Evolutionary conservation across 1,284 basidiomycete species (phyloP).

Genomic region (Ceratobasidium sp.): DNA sequence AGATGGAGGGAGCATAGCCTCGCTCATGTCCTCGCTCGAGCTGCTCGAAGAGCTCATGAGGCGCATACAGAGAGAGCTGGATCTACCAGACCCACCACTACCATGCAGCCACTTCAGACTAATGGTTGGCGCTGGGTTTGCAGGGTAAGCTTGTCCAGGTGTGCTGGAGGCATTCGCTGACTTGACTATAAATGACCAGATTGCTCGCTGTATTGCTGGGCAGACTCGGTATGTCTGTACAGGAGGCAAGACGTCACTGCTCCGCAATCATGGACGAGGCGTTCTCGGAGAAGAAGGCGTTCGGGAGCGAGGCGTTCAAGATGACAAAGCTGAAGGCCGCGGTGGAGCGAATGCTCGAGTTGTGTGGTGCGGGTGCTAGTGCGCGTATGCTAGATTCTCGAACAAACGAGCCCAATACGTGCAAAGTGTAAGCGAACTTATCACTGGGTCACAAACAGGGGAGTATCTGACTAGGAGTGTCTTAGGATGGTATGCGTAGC

Average conservation of each 20-base stretch:
- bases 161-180: neutral
- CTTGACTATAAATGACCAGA: neutral
- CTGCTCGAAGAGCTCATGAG: neutral
- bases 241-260: neutral
- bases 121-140: slow-evolving; percentile 3
- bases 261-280: neutral
- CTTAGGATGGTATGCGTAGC: neutral
- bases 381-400: neutral
- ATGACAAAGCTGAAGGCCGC: neutral
- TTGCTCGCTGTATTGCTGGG: neutral
- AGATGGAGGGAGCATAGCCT: neutral
- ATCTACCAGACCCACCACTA: neutral
- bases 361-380: neutral
- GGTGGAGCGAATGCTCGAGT: neutral
- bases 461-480: neutral
- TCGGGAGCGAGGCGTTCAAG: neutral
- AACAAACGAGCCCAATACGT: neutral
- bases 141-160: neutral
- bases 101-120: slow-evolving; percentile 1
- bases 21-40: neutral
- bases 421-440: slow-evolving; percentile 20
- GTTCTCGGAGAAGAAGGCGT: slow-evolving; percentile 17
- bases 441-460: neutral
- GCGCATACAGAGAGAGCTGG: neutral
- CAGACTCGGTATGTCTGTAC: neutral